A percentile compares a stretch with the other conserved stretches of the same genome.
Conservation (phyloP, 345 rosid genomes). For the Aquilaria yunnanensis region DNA sequence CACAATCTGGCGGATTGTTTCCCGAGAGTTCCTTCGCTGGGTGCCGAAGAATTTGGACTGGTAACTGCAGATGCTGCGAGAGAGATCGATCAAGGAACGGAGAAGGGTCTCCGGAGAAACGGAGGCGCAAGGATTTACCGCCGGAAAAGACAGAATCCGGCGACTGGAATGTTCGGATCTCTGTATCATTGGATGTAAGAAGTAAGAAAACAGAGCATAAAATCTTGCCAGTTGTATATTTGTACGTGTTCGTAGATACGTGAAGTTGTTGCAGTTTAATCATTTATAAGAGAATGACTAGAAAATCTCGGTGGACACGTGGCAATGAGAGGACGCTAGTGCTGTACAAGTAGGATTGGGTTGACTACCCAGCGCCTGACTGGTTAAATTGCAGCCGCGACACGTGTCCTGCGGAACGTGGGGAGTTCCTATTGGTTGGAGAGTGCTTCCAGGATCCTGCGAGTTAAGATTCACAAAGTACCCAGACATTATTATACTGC, state of each 20-base stretch:
- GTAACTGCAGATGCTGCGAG: slow-evolving; percentile 34
- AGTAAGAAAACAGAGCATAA: neutral
- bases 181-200: slow-evolving; percentile 26
- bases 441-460: slow-evolving; percentile 27
- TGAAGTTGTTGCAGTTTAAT: neutral
- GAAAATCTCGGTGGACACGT: slow-evolving; percentile 24
- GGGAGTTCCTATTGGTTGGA: neutral
- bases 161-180: slow-evolving; percentile 27
- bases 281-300: slow-evolving; percentile 1
- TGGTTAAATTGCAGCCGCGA: slow-evolving; percentile 14
- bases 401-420: slow-evolving; percentile 33
- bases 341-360: neutral
- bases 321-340: slow-evolving; percentile 14
- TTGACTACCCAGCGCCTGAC: slow-evolving; percentile 6
- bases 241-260: too few species aligned
- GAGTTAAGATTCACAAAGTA: slow-evolving; percentile 7
- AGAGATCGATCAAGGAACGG: slow-evolving; percentile 41
- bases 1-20: slow-evolving; percentile 43
- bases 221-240: slow-evolving; percentile 1
- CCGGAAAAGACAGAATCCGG: slow-evolving; percentile 63
- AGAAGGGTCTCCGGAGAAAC: slow-evolving; percentile 50
- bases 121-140: slow-evolving; percentile 63
- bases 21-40: slow-evolving; percentile 42
- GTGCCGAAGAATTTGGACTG: slow-evolving; percentile 39
- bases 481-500: neutral